Percentiles rank a stretch among this genome's conserved stretches.
Evolutionary conservation across 306 rosid species (phyloP).

Genomic region (Ziziphus jujuba): DNA sequence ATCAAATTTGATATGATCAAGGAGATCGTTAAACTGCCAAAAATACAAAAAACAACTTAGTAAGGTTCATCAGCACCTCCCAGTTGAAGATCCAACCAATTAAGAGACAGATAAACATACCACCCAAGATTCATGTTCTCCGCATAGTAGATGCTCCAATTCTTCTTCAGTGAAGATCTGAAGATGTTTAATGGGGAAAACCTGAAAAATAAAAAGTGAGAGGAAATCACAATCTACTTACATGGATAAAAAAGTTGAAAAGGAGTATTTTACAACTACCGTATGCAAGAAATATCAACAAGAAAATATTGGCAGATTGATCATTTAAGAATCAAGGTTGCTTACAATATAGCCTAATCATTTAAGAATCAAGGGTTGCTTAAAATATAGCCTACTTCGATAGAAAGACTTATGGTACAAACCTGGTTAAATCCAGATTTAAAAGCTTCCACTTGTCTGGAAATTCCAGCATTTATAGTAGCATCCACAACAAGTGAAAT

Average conservation of each 20-base stretch:
- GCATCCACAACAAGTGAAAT: conserved; percentile 70
- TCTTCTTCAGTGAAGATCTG: conserved; percentile 76
- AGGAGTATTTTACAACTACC: too few relatives aligned
- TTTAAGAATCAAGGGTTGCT: too few relatives aligned
- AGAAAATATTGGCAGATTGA: not conserved
- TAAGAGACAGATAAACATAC: conserved; percentile 48
- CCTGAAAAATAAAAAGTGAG: conserved; percentile 45
- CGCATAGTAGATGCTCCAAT: conserved; percentile 82
- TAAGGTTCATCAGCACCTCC: not conserved
- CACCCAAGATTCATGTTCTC: conserved; percentile 85
- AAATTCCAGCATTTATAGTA: conserved; percentile 73
- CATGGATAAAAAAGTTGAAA: too few relatives aligned
- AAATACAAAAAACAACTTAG: conserved; percentile 12
- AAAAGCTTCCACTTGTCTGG: conserved; percentile 90
- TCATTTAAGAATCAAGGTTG: too few relatives aligned
- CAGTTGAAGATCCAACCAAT: conserved; percentile 5
- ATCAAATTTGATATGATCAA: conserved; percentile 87
- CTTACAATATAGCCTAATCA: too few relatives aligned
- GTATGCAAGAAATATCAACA: too few relatives aligned
- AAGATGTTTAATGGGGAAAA: conserved; percentile 76
- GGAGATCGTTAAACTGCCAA: conserved; percentile 70
- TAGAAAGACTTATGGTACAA: conserved; percentile 15
- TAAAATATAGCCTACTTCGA: conserved; percentile 15
- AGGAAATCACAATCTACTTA: too few relatives aligned
- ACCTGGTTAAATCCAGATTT: conserved; percentile 94